Evolutionary conservation across 1,284 basidiomycete species (phyloP), one percentile per base, ranked within the genome.

Genomic region (Sphaerobolus stellatus): DNA sequence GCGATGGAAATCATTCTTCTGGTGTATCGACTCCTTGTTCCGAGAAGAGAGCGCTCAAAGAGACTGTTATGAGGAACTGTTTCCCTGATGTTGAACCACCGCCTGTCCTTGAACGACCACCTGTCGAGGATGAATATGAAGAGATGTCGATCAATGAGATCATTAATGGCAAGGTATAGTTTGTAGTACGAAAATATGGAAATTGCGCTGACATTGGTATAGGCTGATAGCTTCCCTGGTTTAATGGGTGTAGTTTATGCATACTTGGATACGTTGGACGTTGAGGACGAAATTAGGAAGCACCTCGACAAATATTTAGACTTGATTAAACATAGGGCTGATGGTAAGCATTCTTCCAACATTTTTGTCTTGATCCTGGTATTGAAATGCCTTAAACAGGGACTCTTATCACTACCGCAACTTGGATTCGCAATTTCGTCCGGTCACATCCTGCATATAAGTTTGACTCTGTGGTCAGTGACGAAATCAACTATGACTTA

Each of bases 401-500:
- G 16, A 77, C 85, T 16, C 77, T 98, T n/a, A 71, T 86, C 65
- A 99, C 97, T 0, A 83, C 92, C 1, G 97, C 97, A 2, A 85
- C 85, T 7, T 99, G 93, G 93, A 94, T 98, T 55, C 83, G 97
- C 27, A 79, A 90, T 46, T 99, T 97, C 70, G 90, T 99, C 45
- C 84, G 85, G 20, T 79, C 83, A 1, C 97, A 99, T 71, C 92
- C 94, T 3, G 81, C 77, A 20, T 99, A 99, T 76, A 89, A 91
- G 71, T 80, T 83, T 50, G 94, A 99, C 72, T 97, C 94, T 40
- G 87, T 91, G 31, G 90, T 99, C 24, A 88, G 78, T 48, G 83
- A 93, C 66, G 86, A 91, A 72, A 93, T 99, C 68, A 98, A 96
- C 67, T 97, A 95, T 68, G 97, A 99, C 71, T 80, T 99, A 38